phyloP scores from a whole-genome alignment of 345 rosid species.

The Gossypioides kirkii region DNA sequence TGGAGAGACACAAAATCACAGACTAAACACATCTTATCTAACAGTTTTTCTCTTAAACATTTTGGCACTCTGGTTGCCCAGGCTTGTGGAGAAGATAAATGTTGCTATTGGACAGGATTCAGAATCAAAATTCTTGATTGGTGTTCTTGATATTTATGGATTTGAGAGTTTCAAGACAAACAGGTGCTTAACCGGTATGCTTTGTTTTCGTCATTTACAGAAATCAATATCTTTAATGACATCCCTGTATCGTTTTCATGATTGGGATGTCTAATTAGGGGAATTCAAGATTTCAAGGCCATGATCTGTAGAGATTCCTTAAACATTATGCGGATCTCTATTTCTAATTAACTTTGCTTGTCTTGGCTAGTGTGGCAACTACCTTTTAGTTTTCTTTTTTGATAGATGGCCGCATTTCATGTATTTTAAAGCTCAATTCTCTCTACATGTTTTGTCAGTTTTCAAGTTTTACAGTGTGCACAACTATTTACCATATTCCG shows the following conservation, averaged over 20 bases:
- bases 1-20: constrained; percentile 1
- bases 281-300: not conserved
- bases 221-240: not conserved
- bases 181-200: constrained; percentile 99
- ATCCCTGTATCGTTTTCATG: not conserved
- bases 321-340: not conserved
- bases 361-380: not conserved
- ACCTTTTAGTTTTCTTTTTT: not conserved
- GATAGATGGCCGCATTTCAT: not conserved
- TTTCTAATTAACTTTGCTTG: not conserved
- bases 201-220: constrained; percentile 43
- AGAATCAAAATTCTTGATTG: constrained; percentile 69
- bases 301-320: not conserved
- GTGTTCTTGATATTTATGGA: constrained; percentile 97
- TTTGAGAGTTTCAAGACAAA: constrained; percentile 99
- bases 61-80: constrained; percentile 24
- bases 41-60: constrained; percentile 14
- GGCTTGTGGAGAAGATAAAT: constrained; percentile 94
- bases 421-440: not conserved
- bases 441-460: not conserved
- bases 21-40: not conserved
- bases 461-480: not conserved
- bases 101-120: constrained; percentile 88
- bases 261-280: constrained; percentile 12
- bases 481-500: not conserved